phyloP scores from a whole-genome alignment of 768 basidiomycete species.

The Boletus pseudopeckii region DNA sequence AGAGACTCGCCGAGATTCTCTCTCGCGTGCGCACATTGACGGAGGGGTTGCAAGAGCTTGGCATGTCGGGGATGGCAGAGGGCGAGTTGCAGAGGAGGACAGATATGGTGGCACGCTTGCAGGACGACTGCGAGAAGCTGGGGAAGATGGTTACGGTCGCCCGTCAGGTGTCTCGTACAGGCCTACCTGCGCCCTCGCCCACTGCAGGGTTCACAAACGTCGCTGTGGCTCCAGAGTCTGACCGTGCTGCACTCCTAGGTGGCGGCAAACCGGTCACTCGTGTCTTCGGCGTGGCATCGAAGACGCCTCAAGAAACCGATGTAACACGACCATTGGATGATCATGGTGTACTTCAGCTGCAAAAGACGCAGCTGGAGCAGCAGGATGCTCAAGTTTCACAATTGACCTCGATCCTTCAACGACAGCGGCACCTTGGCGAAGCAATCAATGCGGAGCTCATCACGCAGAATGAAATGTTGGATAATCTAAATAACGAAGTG shows the following conservation, averaged over 20 bases:
- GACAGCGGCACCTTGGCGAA: slow-evolving; percentile 82
- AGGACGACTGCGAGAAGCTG: slow-evolving; percentile 89
- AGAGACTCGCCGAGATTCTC: slow-evolving; percentile 75
- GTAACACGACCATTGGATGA: slow-evolving; percentile 86
- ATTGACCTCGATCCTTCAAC: slow-evolving; percentile 74
- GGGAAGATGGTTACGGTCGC: slow-evolving; percentile 81
- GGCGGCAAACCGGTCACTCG: slow-evolving; percentile 53
- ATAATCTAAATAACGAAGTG: slow-evolving; percentile 72
- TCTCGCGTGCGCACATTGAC: slow-evolving; percentile 70
- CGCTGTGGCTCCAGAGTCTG: slow-evolving; percentile 44
- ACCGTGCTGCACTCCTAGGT: slow-evolving; percentile 65
- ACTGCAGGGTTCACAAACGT: slow-evolving; percentile 29
- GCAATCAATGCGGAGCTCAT: slow-evolving; percentile 83
- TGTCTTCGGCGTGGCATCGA: slow-evolving; percentile 68
- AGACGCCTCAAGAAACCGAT: slow-evolving; percentile 72
- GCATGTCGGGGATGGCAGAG: slow-evolving; percentile 70
- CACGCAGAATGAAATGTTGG: slow-evolving; percentile 82
- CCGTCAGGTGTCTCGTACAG: slow-evolving; percentile 46
- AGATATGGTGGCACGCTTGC: slow-evolving; percentile 83
- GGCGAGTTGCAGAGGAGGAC: slow-evolving; percentile 90
- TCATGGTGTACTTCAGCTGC: slow-evolving; percentile 72
- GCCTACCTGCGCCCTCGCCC: slow-evolving; percentile 28
- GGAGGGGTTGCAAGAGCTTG: slow-evolving; percentile 63
- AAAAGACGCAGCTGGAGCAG: slow-evolving; percentile 73
- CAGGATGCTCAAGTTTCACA: slow-evolving; percentile 83